Base-by-base conservation (phyloP, 805 yeast genomes). In the Vanderwaltozyma tropicalis region DNA sequence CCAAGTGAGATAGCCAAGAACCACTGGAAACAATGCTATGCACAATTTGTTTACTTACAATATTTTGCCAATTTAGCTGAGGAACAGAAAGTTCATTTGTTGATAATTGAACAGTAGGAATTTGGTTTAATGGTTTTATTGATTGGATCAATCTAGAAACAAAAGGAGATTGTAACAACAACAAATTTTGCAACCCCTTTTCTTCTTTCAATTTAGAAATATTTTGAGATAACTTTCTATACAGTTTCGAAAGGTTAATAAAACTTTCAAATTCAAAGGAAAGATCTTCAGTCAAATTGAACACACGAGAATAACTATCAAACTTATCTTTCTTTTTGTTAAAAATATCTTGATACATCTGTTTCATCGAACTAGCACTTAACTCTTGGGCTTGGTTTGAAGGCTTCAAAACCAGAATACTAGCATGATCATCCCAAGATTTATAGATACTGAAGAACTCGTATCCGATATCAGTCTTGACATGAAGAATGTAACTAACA, bases 11-110 rank as follows among this genome's bases (percentile, higher is more conserved):
- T 21, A 87, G 53, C 83, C 95, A 80, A 1, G 77, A 64, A 0
- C 92, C 81, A 32, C 87, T 61, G 0, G 84, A 76, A 32, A 89
- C 67, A 55, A 77, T 76, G 45, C 82, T 87, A 47, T 78, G 79
- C 30, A 79, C 67, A 4, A 85, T 63, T 44, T 85, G 64, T 44
- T 76, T 78, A 38, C 78, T 64, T 7, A 85, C 68, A 12, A 75
- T 63, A 2, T 73, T 57, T 54, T 85, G 92, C 95, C 96, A 87
- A 4, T 87, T 80, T 36, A 88, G 62, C 4, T 88, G 79, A 10
- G 89, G 87, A 22, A 82, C 57, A 1, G 74, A 62, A 15, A 75
- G 52, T 46, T 78, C 83, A 32, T 74, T 68, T 16, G 74, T 66
- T 15, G 69, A 65, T 72, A 82, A 71, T 40, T 69, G 69, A 27